Evolutionary conservation across 2,329 filamentous ascomycete genomes (phyloP), one percentile per base, ranked within the genome.

Genomic region (Calonectria hawksworthii): DNA sequence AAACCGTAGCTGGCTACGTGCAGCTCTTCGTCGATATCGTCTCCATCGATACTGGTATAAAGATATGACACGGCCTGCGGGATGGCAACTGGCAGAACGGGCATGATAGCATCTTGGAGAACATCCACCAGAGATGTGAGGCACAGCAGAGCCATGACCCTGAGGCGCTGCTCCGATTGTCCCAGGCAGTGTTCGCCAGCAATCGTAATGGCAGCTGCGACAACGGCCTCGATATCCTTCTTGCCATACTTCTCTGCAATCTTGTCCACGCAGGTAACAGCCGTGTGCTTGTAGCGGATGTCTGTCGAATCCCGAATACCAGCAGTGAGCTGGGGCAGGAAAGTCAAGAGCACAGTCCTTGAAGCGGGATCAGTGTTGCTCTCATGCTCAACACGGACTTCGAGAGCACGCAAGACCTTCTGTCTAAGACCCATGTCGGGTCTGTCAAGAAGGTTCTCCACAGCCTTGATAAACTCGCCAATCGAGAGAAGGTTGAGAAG

Each of bases 171-270:
- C 80, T 98, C 94, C 16, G 89, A 85, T 83, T 94, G 93, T 47
- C 94, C 94, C 64, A 99, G 90, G 76, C 95, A 96, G 77, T 94
- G 89, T 70, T 92, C 87, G 52, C 96, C 93, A 47, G 94, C 93
- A 80, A 99, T 94, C 1, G 93, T 94, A 74, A 92, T 89, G 6
- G 96, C 95, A 7, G 96, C 94, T 6, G 91, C 91, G 32, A 94
- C 89, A 56, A 98, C 94, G 56, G 92, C 93, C 78, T 94, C 92
- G 1, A 94, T 89, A 81, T 98, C 95, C 84, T 96, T 98, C 88
- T 97, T 98, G 78, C 97, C 98, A 83, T 98, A 99, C 84, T 96
- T 96, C 85, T 98, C 96, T 3, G 95, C 92, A 76, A 99, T 98
- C 84, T 95, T 95, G 86, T 98, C 96, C 56, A 99, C 93, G 80